Conservation (phyloP, 225 moss, liverwort and hornwort genomes). For the Neckera pumila region DNA sequence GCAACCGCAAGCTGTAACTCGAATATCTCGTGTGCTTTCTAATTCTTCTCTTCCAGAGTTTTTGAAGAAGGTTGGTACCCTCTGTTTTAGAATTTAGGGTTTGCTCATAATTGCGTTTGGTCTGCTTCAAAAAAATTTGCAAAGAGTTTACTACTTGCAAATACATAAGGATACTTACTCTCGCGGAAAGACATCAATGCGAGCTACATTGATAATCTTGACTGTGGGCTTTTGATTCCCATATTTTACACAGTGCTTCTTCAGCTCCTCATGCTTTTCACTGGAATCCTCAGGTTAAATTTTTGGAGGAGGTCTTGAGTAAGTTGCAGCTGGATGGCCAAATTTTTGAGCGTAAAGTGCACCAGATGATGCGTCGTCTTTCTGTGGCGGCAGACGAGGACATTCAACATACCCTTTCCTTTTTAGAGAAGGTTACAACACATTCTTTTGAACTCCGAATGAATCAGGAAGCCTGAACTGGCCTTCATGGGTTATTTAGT, state of each 20-base stretch:
- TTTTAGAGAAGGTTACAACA: conserved; percentile 67
- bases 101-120: not conserved
- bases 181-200: not conserved
- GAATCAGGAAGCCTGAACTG: not conserved
- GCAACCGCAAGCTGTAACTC: conserved; percentile 36
- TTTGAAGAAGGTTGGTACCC: conserved; percentile 54
- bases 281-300: conserved; percentile 14
- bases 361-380: conserved; percentile 71
- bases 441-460: not conserved
- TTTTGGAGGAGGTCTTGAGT: conserved; percentile 31
- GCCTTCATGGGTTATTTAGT: not conserved
- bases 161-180: not conserved
- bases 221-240: not conserved
- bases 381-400: conserved; percentile 72
- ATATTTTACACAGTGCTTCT: not conserved
- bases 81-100: not conserved
- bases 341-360: conserved; percentile 46
- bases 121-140: not conserved
- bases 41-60: conserved; percentile 59
- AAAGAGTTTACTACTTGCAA: not conserved
- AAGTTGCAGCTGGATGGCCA: conserved; percentile 20
- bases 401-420: conserved; percentile 71
- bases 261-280: not conserved
- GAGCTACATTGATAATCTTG: not conserved
- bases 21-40: conserved; percentile 45